Conservation (phyloP, 2,329 filamentous ascomycete genomes). For the Endoconidiophora laricicola region DNA sequence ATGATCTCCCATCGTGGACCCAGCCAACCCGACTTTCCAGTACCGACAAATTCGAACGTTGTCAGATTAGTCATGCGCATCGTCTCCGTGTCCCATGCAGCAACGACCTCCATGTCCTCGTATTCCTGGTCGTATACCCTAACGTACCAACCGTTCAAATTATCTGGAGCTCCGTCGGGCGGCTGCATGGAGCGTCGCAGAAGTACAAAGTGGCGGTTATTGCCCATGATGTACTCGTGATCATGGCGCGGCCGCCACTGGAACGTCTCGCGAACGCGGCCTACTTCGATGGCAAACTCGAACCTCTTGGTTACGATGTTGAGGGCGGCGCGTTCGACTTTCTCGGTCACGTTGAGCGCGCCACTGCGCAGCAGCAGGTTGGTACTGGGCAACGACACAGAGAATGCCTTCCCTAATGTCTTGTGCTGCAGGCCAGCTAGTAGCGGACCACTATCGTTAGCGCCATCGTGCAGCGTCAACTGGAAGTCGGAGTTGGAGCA, state of each 20-base stretch:
- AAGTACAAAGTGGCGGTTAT: conserved; percentile 26
- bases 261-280: conserved; percentile 21
- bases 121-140: conserved; percentile 13
- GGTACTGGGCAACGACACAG: conserved; percentile 12
- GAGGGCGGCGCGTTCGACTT: conserved; percentile 11
- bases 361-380: conserved; percentile 6
- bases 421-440: conserved; percentile 7
- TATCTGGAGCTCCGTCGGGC: conserved; percentile 9
- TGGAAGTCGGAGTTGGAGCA: background rate
- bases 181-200: conserved; percentile 19
- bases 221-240: conserved; percentile 18
- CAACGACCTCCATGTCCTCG: conserved; percentile 27
- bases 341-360: conserved; percentile 4
- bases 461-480: conserved; percentile 8
- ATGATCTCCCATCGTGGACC: conserved; percentile 28
- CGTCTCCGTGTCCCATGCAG: conserved; percentile 20
- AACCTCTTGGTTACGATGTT: conserved; percentile 16
- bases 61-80: conserved; percentile 21
- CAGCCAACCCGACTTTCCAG: conserved; percentile 22
- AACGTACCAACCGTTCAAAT: conserved; percentile 13
- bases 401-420: background rate
- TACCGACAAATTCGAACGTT: conserved; percentile 26
- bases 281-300: conserved; percentile 22
- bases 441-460: background rate
- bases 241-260: conserved; percentile 27